Evolutionary conservation across 2,329 filamentous ascomycete species (phyloP), one percentile per base, ranked within the genome.

Genomic region (Beauveria rudraprayagi): DNA sequence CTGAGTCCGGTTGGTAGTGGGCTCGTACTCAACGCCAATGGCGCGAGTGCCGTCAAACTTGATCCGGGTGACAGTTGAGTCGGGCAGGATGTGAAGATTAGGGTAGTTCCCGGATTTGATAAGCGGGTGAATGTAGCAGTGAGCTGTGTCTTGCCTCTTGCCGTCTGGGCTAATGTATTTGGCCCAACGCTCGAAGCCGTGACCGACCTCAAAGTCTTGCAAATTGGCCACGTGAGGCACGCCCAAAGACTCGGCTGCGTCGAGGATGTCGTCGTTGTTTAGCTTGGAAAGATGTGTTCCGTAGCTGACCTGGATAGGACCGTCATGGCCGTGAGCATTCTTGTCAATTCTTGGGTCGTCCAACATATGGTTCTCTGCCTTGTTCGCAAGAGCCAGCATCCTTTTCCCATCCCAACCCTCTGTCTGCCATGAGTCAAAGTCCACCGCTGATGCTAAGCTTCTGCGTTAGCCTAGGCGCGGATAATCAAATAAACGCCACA

Each of bases 31-130:
- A 3, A 87, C 78, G 0, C 83, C 84, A 1, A 77, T 73, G 2
- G 84, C 84, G 52, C 73, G 69, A 26, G 76, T 80, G 14, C 75
- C 72, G 11, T 67, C 63, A 63, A 84, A 82, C 7, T 83, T 62
- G 1, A 85, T 75, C 4, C 76, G 77, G 3, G 78, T 71, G 2
- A 86, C 83, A 61, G 80, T 80, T 10, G 79, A 77, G 63, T 85
- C 75, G 1, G 79, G 73, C 3, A 85, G 71, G 8, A 86, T 76
- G 58, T 84, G 79, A 1, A 87, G 74, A 56, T 83, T 83, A 0
- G 78, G 77, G 60, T 79, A 75, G 19, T 78, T 69, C 5, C 77
- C 67, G 60, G 75, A 73, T 56, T 79, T 71, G 0, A 84, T 69
- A 43, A 78, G 74, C 0, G 81, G 80, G 63, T 84, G 82, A 9